These are phyloP conservation scores for Selenicereus undatus DNA, from an alignment of 148 eudicot species.

Conservation along the genomic window DNA sequence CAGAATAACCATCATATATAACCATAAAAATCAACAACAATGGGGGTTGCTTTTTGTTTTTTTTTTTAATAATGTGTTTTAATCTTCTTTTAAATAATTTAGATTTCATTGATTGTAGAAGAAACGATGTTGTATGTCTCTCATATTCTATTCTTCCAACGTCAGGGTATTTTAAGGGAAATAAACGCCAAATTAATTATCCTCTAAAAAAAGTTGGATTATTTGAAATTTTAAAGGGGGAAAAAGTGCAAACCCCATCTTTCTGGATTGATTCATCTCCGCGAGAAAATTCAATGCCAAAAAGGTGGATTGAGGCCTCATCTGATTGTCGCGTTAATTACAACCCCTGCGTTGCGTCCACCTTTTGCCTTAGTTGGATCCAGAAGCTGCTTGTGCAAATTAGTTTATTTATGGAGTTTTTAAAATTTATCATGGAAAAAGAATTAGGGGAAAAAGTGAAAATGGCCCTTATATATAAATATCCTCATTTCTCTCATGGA, in stretches of 20 bases:
- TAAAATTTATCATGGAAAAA: neutral
- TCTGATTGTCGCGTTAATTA: neutral
- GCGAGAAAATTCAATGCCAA: neutral
- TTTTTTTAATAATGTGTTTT: too few species aligned
- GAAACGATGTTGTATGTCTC: too few species aligned
- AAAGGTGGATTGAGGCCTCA: neutral
- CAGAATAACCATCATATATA: too few species aligned
- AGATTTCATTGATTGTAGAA: too few species aligned
- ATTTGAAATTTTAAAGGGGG: neutral
- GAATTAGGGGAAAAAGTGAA: neutral
- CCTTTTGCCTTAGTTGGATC: neutral
- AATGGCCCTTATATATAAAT: constrained; percentile 21
- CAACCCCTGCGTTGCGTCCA: too few species aligned
- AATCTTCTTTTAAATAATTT: too few species aligned
- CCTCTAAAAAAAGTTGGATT: neutral
- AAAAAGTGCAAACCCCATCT: neutral
- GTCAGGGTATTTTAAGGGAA: too few species aligned
- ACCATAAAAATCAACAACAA: too few species aligned
- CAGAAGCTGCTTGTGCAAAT: neutral
- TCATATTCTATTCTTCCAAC: too few species aligned
- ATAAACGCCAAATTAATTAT: too few species aligned
- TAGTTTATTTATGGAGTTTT: too few species aligned
- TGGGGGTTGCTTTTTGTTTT: too few species aligned
- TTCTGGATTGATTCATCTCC: neutral
- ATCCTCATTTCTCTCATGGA: constrained; percentile 19